Base-by-base conservation (phyloP, 495 filamentous ascomycete species). In the Xeromyces bisporus region DNA sequence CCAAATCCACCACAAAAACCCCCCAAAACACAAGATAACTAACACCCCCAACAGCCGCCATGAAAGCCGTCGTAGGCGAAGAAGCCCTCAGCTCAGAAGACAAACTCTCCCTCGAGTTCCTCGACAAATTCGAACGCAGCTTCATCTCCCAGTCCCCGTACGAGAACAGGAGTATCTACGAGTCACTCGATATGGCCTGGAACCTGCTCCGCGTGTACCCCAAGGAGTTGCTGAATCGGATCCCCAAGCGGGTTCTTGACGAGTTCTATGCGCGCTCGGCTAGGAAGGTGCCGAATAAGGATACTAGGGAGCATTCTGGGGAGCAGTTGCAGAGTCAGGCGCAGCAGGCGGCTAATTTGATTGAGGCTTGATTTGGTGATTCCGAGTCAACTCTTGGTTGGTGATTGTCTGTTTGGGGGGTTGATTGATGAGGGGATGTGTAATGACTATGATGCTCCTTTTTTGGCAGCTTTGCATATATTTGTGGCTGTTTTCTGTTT, bases 1-100 rank as follows among this genome's bases (percentile, higher is more conserved):
- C n/a, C n/a, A n/a, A n/a, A n/a, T n/a, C n/a, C n/a, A n/a, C n/a
- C n/a, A n/a, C n/a, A n/a, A n/a, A n/a, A n/a, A n/a, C n/a, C n/a
- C n/a, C n/a, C n/a, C n/a, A n/a, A n/a, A n/a, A n/a, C n/a, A n/a
- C n/a, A n/a, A 6, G 7, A 13, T 38, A 15, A 38, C 44, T 27
- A 24, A 7, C 16, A 24, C 15, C 14, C 26, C 15, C 32, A 35
- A 40, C 36, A 66, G 91, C 89, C 25, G 75, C 83, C 53, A 99
- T 99, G 89, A 99, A 99, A 64, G 89, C 89, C 32, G 89, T 99
- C 50, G 91, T 99, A 36, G 89, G 89, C 52, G 89, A 99, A 55
- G 89, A 99, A 52, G 89, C 89, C 23, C 61, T 99, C 32, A 89
- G 80, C 15, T 67, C 80, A 28, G 89, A 99, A 63, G 89, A 99